These are phyloP conservation scores for Mrakiaceae sp. DNA, from an alignment of 1,284 basidiomycete genomes.

Conservation along the genomic window DNA sequence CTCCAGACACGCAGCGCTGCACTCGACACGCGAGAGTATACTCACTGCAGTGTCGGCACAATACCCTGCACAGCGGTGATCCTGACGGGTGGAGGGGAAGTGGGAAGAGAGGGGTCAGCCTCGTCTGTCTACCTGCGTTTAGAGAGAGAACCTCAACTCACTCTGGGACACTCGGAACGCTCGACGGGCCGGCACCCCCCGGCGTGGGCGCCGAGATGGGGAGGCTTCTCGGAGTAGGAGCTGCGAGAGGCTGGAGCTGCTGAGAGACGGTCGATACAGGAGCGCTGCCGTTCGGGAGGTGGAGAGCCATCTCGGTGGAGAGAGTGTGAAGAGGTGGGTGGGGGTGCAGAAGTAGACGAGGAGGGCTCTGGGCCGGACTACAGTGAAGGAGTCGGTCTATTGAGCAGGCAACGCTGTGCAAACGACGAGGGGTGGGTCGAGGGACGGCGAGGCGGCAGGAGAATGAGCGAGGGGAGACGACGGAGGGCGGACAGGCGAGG, in stretches of 20 bases:
- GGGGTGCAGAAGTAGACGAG: neutral
- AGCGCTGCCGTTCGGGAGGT: neutral
- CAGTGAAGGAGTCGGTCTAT: constrained; percentile 3
- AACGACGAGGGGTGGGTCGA: too few species aligned
- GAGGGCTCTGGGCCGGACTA: neutral
- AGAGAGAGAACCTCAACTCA: neutral
- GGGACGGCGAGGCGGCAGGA: too few species aligned
- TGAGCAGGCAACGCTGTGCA: too few species aligned
- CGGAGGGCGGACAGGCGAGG: too few species aligned
- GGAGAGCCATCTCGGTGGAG: constrained; percentile 2
- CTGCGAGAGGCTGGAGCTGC: too few species aligned
- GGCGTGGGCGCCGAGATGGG: constrained; percentile 8
- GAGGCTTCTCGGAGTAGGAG: too few species aligned
- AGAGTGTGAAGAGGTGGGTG: neutral
- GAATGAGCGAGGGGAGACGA: too few species aligned
- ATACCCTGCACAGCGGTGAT: constrained; percentile 91
- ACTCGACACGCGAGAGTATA: constrained; percentile 21
- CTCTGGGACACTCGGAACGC: constrained; percentile 6
- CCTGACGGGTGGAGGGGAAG: neutral
- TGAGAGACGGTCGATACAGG: neutral
- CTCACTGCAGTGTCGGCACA: constrained; percentile 76
- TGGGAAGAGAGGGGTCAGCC: neutral
- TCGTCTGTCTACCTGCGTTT: neutral
- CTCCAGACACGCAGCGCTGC: neutral
- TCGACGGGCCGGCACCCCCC: neutral